phyloP scores from a whole-genome alignment of 2,329 filamentous ascomycete species.

The Colletotrichum higginsianum region DNA sequence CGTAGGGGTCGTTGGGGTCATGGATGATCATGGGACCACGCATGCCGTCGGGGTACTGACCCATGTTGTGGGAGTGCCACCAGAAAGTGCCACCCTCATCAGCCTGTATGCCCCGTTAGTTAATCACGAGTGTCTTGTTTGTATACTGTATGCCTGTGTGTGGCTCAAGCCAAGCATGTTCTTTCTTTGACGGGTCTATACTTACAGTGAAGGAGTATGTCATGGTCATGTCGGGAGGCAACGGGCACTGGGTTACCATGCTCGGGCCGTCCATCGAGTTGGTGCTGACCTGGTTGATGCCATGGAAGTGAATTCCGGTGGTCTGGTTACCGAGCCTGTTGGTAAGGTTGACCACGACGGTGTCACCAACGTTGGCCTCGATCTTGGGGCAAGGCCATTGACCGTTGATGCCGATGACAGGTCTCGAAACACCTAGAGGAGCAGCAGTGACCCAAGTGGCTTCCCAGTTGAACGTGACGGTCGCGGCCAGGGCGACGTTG shows the following conservation, averaged over 20 bases:
- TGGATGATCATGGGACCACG: conserved; percentile 74
- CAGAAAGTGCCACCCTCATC: conserved; percentile 62
- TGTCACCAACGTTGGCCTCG: conserved; percentile 66
- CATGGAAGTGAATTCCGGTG: conserved; percentile 71
- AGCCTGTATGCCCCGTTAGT: conserved; percentile 14
- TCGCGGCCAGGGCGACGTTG: conserved; percentile 47
- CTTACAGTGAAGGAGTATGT: conserved; percentile 67
- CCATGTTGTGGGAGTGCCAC: conserved; percentile 75
- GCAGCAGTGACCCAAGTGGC: conserved; percentile 57
- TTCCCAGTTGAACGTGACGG: conserved; percentile 56
- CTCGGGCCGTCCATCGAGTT: conserved; percentile 72
- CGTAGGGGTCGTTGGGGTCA: conserved; percentile 69
- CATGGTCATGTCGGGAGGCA: conserved; percentile 66
- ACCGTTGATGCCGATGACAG: conserved; percentile 70
- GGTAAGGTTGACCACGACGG: conserved; percentile 62
- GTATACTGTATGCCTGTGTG: too few relatives aligned
- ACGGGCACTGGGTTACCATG: conserved; percentile 68
- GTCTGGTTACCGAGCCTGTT: conserved; percentile 69
- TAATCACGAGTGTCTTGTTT: background rate
- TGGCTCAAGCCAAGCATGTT: background rate
- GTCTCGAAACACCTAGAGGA: conserved; percentile 55
- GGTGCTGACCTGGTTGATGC: conserved; percentile 68
- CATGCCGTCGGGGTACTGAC: conserved; percentile 78
- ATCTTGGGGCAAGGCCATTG: conserved; percentile 73
- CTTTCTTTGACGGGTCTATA: conserved; percentile 1